A percentile compares a stretch with the other conserved stretches of the same genome.
phyloP scores from a whole-genome alignment of 2,329 filamentous ascomycete genomes.

The Verticillium dahliae region DNA sequence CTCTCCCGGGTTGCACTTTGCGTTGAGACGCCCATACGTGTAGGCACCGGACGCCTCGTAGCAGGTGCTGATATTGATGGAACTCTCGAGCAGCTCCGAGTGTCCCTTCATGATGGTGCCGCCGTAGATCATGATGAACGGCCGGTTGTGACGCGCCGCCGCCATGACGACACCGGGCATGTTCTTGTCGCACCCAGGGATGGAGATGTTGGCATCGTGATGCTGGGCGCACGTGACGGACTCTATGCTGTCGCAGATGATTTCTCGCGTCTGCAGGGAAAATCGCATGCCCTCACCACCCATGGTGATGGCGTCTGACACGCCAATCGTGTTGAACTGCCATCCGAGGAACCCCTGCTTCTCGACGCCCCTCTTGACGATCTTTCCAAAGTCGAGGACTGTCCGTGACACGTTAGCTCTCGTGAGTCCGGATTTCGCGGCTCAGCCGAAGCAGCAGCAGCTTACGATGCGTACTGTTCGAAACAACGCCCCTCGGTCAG shows the following conservation, averaged over 20 bases:
- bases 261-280: constrained; percentile 81
- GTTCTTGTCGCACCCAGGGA: constrained; percentile 95
- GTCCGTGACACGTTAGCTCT: constrained; percentile 10
- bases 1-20: constrained; percentile 54
- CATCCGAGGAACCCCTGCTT: constrained; percentile 85
- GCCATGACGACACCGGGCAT: constrained; percentile 94
- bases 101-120: constrained; percentile 87
- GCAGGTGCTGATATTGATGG: constrained; percentile 83
- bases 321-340: constrained; percentile 88
- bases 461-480: constrained; percentile 34
- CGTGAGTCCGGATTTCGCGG: too few relatives aligned
- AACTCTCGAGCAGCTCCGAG: constrained; percentile 65
- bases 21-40: constrained; percentile 69
- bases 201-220: constrained; percentile 88
- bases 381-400: constrained; percentile 82
- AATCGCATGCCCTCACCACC: constrained; percentile 93
- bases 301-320: constrained; percentile 93
- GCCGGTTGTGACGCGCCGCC: constrained; percentile 83
- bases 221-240: constrained; percentile 87
- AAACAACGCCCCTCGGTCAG: neutral
- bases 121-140: constrained; percentile 92
- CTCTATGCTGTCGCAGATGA: constrained; percentile 93
- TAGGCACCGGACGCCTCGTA: constrained; percentile 84
- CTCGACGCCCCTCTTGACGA: constrained; percentile 74
- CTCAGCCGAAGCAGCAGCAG: constrained; percentile 4